A percentile compares a stretch with the other conserved stretches of the same genome.
Evolutionary conservation across 306 rosid species (phyloP).

Genomic region (Citrullus amarus): DNA sequence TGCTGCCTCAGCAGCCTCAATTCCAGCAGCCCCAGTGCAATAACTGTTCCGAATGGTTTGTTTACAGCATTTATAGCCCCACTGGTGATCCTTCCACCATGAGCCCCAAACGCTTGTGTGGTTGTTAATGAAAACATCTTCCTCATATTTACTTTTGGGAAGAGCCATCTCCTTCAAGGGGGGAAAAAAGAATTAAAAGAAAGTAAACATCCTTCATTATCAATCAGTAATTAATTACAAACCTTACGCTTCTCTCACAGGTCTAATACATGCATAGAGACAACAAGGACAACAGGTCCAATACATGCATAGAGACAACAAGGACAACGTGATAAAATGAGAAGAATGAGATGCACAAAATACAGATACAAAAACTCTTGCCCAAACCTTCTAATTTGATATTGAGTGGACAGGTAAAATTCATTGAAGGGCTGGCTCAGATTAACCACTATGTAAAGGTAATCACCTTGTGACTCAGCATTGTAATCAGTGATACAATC

Average conservation of each 20-base stretch:
- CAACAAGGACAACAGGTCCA: neutral
- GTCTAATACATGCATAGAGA: neutral
- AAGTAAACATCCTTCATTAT: neutral
- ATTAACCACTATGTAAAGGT: neutral
- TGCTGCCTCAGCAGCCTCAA: constrained; percentile 43
- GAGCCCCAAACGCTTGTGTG: constrained; percentile 56
- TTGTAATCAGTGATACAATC: neutral
- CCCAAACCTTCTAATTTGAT: neutral
- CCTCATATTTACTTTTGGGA: constrained; percentile 45
- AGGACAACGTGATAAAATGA: neutral
- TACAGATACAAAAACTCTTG: neutral
- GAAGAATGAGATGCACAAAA: neutral
- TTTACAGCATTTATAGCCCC: constrained; percentile 59
- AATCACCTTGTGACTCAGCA: neutral
- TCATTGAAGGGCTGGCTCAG: neutral
- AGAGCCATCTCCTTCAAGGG: constrained; percentile 30
- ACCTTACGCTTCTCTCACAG: neutral
- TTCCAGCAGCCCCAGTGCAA: constrained; percentile 50
- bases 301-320: too few relatives aligned
- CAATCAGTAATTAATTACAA: neutral
- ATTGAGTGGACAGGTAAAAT: neutral
- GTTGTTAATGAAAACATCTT: constrained; percentile 40
- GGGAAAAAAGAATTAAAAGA: neutral
- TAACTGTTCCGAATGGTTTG: constrained; percentile 43
- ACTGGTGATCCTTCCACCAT: constrained; percentile 72